Evolutionary conservation across 2,329 filamentous ascomycete genomes (phyloP).

Genomic region (Fusarium lyarnte): DNA sequence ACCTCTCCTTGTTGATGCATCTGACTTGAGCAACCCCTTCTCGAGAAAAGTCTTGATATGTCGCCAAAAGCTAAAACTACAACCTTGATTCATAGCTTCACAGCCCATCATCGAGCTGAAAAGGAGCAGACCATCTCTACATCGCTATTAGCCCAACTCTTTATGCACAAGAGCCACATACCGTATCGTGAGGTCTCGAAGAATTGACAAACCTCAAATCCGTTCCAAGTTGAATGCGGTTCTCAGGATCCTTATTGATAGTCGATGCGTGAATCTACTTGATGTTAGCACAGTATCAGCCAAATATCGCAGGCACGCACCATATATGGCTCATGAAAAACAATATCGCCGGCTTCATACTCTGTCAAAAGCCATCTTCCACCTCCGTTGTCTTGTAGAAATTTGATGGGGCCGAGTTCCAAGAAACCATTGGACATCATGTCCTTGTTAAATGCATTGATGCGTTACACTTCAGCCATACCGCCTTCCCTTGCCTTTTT

Average conservation of each 20-base stretch:
- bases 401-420: constrained; percentile 56
- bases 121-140: constrained; percentile 12
- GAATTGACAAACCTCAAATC: constrained; percentile 27
- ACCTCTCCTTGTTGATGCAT: background rate
- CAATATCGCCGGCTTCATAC: constrained; percentile 54
- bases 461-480: constrained; percentile 61
- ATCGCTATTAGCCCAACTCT: background rate
- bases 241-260: constrained; percentile 20
- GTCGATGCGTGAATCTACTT: constrained; percentile 19
- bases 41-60: background rate
- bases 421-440: constrained; percentile 67
- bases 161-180: background rate
- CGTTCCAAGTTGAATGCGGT: constrained; percentile 20
- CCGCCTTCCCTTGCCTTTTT: constrained; percentile 51
- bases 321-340: constrained; percentile 48
- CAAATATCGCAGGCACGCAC: background rate
- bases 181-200: constrained; percentile 21
- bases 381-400: constrained; percentile 41
- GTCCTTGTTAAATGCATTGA: constrained; percentile 64
- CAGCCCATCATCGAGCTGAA: constrained; percentile 2
- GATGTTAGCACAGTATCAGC: background rate
- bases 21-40: background rate
- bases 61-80: background rate
- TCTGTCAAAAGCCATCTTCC: constrained; percentile 49
- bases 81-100: background rate